phyloP scores from a whole-genome alignment of 768 basidiomycete genomes.

The Lactarius indigo region DNA sequence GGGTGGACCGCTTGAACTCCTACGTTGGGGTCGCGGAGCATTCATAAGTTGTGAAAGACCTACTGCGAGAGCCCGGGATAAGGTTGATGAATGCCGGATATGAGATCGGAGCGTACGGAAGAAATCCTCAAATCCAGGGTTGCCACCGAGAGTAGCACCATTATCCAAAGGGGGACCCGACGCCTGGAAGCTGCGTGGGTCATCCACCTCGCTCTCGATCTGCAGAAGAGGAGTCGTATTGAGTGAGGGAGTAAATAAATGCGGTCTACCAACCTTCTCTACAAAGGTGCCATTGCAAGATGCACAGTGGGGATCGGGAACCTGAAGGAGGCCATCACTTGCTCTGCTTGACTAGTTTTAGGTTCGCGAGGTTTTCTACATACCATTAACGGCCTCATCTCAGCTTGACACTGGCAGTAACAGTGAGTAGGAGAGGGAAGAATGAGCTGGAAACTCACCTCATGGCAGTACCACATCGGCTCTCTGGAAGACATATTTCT shows the following conservation, averaged over 20 bases:
- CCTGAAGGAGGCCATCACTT: conserved; percentile 37
- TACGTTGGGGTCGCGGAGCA: conserved; percentile 4
- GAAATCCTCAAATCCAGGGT: conserved; percentile 44
- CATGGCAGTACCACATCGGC: conserved; percentile 77
- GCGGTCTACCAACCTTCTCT: conserved; percentile 53
- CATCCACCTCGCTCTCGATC: conserved; percentile 73
- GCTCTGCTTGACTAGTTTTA: conserved; percentile 18
- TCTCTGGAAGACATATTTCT: conserved; percentile 62
- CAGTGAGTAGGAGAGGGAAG: conserved; percentile 5
- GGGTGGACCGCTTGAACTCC: conserved; percentile 2
- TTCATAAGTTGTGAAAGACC: conserved; percentile 13
- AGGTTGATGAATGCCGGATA: background rate
- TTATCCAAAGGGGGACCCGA: conserved; percentile 31
- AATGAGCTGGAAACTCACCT: conserved; percentile 40
- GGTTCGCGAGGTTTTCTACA: conserved; percentile 17
- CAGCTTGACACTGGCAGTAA: conserved; percentile 66
- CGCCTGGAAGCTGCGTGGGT: conserved; percentile 65
- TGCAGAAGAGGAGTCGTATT: conserved; percentile 30
- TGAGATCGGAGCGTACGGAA: conserved; percentile 38
- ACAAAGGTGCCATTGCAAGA: conserved; percentile 81
- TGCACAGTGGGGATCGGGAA: conserved; percentile 79
- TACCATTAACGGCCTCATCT: conserved; percentile 88
- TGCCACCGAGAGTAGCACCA: conserved; percentile 24
- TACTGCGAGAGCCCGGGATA: conserved; percentile 10
- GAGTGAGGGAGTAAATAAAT: background rate